Percentiles rank a stretch among this genome's conserved stretches.
Conservation (phyloP, 768 basidiomycete genomes). For the Paxillus ammoniavirescens region DNA sequence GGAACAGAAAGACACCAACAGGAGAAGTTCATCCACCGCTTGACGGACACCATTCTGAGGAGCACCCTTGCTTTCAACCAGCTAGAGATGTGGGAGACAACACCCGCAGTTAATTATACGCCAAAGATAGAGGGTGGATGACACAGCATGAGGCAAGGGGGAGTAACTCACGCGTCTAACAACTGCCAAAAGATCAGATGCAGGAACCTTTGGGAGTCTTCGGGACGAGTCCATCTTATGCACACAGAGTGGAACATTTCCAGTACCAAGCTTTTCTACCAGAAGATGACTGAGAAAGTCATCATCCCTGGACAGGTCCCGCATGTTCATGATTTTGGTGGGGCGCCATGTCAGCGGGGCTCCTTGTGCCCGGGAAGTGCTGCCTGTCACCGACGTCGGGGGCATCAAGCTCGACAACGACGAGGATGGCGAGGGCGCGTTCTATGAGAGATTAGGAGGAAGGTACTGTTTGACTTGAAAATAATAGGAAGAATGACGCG, state of each 20-base stretch:
- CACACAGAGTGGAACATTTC: conserved; percentile 74
- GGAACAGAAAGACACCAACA: conserved; percentile 47
- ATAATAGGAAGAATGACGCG: conserved; percentile 29
- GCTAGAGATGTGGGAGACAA: conserved; percentile 36
- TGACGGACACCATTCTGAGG: conserved; percentile 59
- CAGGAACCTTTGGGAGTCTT: conserved; percentile 72
- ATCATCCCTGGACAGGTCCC: conserved; percentile 87
- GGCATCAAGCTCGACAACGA: conserved; percentile 32
- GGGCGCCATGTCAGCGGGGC: conserved; percentile 62
- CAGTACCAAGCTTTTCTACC: conserved; percentile 86
- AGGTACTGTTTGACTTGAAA: conserved; percentile 3
- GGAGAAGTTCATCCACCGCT: conserved; percentile 76
- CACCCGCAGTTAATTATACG: conserved; percentile 22
- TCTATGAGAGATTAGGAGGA: conserved; percentile 7
- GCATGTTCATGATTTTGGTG: conserved; percentile 89
- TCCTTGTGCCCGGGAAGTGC: conserved; percentile 17
- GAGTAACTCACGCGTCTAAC: conserved; percentile 69
- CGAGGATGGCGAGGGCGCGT: conserved; percentile 22
- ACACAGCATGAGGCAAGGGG: conserved; percentile 25
- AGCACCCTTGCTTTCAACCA: conserved; percentile 55
- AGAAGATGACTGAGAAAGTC: conserved; percentile 89
- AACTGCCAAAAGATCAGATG: conserved; percentile 63
- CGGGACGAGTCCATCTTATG: conserved; percentile 87
- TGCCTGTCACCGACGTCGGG: conserved; percentile 25
- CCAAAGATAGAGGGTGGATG: conserved; percentile 22